phyloP scores from a whole-genome alignment of 176 grass and related monocot genomes.

The Aegilops umbellulata region DNA sequence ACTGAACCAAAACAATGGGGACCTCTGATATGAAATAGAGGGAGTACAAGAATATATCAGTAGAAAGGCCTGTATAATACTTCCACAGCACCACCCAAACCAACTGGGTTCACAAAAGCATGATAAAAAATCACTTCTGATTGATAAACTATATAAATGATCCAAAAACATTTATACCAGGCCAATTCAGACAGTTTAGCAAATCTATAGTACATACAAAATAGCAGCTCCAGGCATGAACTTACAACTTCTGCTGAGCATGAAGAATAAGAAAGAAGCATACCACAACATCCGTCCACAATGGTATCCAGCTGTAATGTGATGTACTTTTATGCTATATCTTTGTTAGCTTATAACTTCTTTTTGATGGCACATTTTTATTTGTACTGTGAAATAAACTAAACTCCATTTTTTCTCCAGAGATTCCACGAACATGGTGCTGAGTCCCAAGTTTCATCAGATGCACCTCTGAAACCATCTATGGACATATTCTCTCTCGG shows the following conservation, averaged over 20 bases:
- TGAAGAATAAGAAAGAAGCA: constrained; percentile 17
- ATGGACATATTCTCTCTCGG: constrained; percentile 99
- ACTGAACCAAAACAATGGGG: background rate
- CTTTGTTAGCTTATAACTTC: constrained; percentile 3
- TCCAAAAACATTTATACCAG: background rate
- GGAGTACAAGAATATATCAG: background rate
- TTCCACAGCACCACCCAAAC: background rate
- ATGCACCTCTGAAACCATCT: constrained; percentile 82
- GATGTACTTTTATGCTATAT: background rate
- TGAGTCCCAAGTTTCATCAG: constrained; percentile 60
- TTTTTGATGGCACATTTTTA: constrained; percentile 18
- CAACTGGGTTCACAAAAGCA: background rate
- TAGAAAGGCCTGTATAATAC: background rate
- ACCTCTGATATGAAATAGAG: background rate
- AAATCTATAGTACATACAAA: background rate
- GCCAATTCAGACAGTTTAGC: background rate
- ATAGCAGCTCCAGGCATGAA: background rate
- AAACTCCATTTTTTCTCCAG: constrained; percentile 39
- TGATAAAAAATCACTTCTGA: background rate
- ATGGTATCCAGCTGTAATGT: background rate
- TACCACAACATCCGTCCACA: constrained; percentile 27
- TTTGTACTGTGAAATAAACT: constrained; percentile 21
- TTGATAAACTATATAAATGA: background rate
- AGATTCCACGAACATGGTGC: constrained; percentile 92
- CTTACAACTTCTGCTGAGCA: background rate